phyloP scores from a whole-genome alignment of 345 rosid species.

The Xanthoceras sorbifolium region DNA sequence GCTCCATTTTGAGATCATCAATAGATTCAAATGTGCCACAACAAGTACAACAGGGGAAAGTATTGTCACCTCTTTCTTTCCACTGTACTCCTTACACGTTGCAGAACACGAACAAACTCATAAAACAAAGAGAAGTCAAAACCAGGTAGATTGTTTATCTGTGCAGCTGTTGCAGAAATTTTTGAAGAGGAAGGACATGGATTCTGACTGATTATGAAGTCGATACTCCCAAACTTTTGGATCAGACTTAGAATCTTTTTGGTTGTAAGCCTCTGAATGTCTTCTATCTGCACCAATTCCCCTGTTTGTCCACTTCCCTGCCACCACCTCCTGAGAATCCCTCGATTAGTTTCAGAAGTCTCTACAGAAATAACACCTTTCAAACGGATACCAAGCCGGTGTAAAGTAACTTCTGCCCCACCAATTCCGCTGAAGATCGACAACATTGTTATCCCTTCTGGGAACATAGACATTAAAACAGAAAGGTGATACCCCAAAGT shows the following conservation, averaged over 20 bases:
- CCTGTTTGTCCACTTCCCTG: constrained; percentile 64
- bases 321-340: constrained; percentile 81
- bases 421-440: constrained; percentile 80
- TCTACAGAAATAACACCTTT: constrained; percentile 77
- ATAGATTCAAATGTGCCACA: not conserved
- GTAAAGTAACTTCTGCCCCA: constrained; percentile 68
- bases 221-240: constrained; percentile 61
- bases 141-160: constrained; percentile 15
- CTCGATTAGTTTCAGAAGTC: constrained; percentile 52
- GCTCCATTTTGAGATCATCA: not conserved
- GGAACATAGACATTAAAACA: constrained; percentile 64
- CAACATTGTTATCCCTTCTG: constrained; percentile 68
- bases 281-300: constrained; percentile 74
- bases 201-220: constrained; percentile 75
- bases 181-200: constrained; percentile 40
- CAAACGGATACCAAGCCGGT: constrained; percentile 70
- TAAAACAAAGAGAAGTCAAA: constrained; percentile 67
- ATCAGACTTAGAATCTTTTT: constrained; percentile 50
- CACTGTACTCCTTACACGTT: constrained; percentile 58
- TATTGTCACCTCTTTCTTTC: constrained; percentile 34
- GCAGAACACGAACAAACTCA: constrained; percentile 73
- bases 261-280: constrained; percentile 56
- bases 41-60: not conserved
- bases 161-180: constrained; percentile 24
- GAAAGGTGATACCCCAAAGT: constrained; percentile 86